Evolutionary conservation across 2,329 filamentous ascomycete genomes (phyloP), one percentile per base, ranked within the genome.

Genomic region (Tolypocladium tundrense): DNA sequence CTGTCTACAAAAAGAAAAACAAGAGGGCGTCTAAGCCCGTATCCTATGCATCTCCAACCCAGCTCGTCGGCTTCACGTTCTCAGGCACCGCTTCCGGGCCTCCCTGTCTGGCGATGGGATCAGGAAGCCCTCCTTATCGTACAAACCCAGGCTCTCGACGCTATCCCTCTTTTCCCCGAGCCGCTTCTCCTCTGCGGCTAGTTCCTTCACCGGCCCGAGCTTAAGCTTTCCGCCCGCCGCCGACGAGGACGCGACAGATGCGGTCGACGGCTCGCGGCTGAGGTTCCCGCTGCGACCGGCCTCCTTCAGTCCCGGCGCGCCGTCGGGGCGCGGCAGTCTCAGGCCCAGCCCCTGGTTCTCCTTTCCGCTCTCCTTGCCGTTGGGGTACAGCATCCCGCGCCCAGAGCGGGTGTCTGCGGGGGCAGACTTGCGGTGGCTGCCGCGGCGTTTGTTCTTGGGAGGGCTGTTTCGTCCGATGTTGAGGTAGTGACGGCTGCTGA

Each of bases 91-190:
- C 40, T 54, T 56, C 40, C 57, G 54, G 9, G 58, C 55, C 19
- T 70, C 66, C 59, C 70, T 65, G n/a, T 72, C 72, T 3, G 75
- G 77, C 33, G 75, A 76, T 37, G 68, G 66, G 59, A 75, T 69
- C 58, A 79, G 62, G 55, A 79, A 79, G 1, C 76, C 77, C 35
- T 79, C 74, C 54, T 70, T 65, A 59, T 79, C 76, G 60, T 79
- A 79, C 54, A 77, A 56, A 1, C 73, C 74, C 37, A 75, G 58
- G 40, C 73, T 78, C 24, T 77, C 75, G 1, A 68, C 64, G 19
- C 74, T 75, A 24, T 60, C 61, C 1, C 68, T 60, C 13, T 57
- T 27, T 33, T 62, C 53, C 39, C 61, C 61, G n/a, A 63, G 59
- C 9, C 62, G 58, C 60, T 63, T 63, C 19, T 65, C 63, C 9